Base-by-base conservation (phyloP, 1,139 yeast genomes). In the Geotrichum citri-aurantii region DNA sequence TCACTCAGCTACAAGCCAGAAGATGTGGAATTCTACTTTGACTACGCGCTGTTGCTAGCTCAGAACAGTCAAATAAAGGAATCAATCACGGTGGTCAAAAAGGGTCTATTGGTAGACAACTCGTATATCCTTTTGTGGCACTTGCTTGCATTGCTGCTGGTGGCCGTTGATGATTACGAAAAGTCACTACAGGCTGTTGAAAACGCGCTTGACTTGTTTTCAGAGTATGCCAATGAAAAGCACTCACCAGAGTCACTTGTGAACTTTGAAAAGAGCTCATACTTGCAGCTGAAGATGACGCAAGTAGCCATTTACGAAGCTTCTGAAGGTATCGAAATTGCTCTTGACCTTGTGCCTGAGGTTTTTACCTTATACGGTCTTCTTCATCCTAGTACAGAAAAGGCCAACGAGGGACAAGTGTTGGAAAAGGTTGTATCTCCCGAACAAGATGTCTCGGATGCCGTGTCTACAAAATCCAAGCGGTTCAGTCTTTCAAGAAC, bases 281-380 rank as follows among this genome's bases (percentile, higher is more conserved):
- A 61, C 81, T 69, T 90, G 33, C 90, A 88, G 68, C 76, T 90
- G 67, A 88, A 88, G 66, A 77, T 88, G 71, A 86, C 96, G 0
- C 91, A 87, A 65, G 73, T 90, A 55, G 85, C 92, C 2, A 77
- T 90, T 17, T 75, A 84, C 60, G 95, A 89, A 67, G 79, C 83
- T 8, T 74, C 80, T 10, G 77, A 84, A 60, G 93, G 91, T 2
- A 75, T 80, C 0, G 78, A 79, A 33, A 81, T 80, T 54, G 84
- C 91, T 2, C 71, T 89, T 65, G 91, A 86, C 56, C 76, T 77
- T 54, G 72, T 91, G 27, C 81, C 88, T 1, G 91, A 84, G 55
- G 79, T 88, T 11, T 86, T 90, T 65, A 79, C 79, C 17, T 71
- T 86, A 21, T 87, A 80, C 66, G 80, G 82, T 56, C 79, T 75